phyloP scores from a whole-genome alignment of 2,329 filamentous ascomycete genomes.

The Clarireedia monteithiana region DNA sequence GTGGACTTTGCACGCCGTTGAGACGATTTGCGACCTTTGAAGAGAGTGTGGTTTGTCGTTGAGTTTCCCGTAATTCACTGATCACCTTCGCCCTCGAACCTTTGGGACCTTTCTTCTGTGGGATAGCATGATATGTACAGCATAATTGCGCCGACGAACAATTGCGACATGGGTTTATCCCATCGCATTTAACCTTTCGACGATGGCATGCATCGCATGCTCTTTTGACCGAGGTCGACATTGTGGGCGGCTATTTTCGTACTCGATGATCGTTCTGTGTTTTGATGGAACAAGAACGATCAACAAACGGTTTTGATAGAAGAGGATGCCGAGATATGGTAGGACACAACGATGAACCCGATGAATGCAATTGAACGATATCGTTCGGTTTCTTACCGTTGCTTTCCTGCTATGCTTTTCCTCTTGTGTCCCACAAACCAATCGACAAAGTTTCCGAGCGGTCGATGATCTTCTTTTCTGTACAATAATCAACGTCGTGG shows the following conservation, averaged over 20 bases:
- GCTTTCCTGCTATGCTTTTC: no score
- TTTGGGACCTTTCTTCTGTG: slow-evolving; percentile 70
- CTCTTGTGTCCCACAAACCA: no score
- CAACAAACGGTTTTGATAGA: not conserved
- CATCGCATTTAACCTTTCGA: slow-evolving; percentile 68
- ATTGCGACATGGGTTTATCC: slow-evolving; percentile 62
- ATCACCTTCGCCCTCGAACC: slow-evolving; percentile 69
- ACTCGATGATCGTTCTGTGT: not conserved
- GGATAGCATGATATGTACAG: slow-evolving; percentile 68
- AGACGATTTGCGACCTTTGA: slow-evolving; percentile 54
- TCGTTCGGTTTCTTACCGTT: no score
- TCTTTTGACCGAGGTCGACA: slow-evolving; percentile 38
- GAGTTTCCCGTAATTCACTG: slow-evolving; percentile 62
- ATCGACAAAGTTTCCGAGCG: no score
- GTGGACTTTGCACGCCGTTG: slow-evolving; percentile 44
- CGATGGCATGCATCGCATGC: slow-evolving; percentile 69
- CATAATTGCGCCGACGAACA: slow-evolving; percentile 58
- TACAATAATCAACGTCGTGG: not conserved
- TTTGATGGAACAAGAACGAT: not conserved
- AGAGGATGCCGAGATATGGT: not conserved
- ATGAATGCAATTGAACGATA: no score
- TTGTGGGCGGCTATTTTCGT: not conserved
- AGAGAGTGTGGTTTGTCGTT: slow-evolving; percentile 57
- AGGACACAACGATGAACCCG: no score
- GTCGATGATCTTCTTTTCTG: not conserved